phyloP scores from a whole-genome alignment of 148 eudicot genomes.

The Rhododendron williamsianum region DNA sequence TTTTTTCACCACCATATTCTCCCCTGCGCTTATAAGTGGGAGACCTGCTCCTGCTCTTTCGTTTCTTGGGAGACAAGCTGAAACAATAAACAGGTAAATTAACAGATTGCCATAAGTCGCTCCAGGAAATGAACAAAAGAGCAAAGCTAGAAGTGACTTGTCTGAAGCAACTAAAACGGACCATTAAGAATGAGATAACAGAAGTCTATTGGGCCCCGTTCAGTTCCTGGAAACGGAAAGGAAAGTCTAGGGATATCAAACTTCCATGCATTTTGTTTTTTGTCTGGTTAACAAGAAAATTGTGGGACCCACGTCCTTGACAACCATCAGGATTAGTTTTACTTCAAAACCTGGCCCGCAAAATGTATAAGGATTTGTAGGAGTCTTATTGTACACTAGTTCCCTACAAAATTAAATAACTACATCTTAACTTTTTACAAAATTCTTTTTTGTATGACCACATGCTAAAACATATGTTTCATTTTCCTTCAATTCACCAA shows the following conservation, averaged over 20 bases:
- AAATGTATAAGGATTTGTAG: not conserved
- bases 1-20: constrained; percentile 41
- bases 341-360: not conserved
- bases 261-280: not conserved
- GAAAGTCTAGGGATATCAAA: not conserved
- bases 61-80: constrained; percentile 77
- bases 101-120: not conserved
- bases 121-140: constrained; percentile 8
- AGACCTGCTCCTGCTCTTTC: constrained; percentile 61
- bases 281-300: not conserved
- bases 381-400: not conserved
- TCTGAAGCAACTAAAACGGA: not conserved
- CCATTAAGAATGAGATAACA: not conserved
- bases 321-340: not conserved
- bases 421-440: not conserved
- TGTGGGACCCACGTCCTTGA: not conserved
- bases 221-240: not conserved
- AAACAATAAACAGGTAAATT: constrained; percentile 10
- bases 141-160: not conserved
- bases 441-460: not conserved
- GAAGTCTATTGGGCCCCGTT: not conserved
- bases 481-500: not conserved
- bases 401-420: not conserved
- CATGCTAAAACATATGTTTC: not conserved
- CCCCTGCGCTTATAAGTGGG: constrained; percentile 47